phyloP scores from a whole-genome alignment of 176 grass and related monocot genomes.

The Cymbopogon citratus region DNA sequence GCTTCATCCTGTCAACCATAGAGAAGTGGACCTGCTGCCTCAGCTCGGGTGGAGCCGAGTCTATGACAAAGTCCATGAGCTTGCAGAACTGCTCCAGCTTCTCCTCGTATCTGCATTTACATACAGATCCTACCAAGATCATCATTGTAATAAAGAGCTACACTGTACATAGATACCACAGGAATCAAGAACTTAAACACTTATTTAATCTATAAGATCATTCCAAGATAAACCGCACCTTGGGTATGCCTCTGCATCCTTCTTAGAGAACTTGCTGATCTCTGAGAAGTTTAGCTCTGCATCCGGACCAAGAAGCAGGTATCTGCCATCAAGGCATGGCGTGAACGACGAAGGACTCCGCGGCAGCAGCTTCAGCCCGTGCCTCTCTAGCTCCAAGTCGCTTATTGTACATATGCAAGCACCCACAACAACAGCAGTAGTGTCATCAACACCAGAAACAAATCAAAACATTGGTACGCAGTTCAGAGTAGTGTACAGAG shows the following conservation, averaged over 20 bases:
- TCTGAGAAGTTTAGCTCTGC: conserved; percentile 67
- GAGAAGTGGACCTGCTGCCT: conserved; percentile 44
- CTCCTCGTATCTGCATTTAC: conserved; percentile 66
- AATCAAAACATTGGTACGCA: background rate
- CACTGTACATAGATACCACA: background rate
- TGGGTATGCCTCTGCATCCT: conserved; percentile 69
- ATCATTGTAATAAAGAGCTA: background rate
- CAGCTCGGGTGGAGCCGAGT: conserved; percentile 65
- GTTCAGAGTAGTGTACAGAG: background rate
- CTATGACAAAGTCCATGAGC: conserved; percentile 92
- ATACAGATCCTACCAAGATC: background rate
- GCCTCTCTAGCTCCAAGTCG: conserved; percentile 83
- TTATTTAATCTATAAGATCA: background rate
- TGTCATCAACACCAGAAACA: background rate
- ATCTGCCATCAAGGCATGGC: conserved; percentile 73
- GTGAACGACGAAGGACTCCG: conserved; percentile 82
- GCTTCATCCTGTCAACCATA: conserved; percentile 64
- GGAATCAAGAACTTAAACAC: background rate
- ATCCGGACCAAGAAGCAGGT: conserved; percentile 76
- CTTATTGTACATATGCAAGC: conserved; percentile 26
- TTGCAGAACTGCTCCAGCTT: conserved; percentile 79
- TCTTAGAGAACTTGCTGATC: conserved; percentile 91
- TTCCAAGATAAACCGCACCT: conserved; percentile 35
- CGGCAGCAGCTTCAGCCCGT: conserved; percentile 77
- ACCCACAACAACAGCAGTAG: background rate